phyloP scores from a whole-genome alignment of 2,329 filamentous ascomycete species.

The Corinectria fuckeliana region DNA sequence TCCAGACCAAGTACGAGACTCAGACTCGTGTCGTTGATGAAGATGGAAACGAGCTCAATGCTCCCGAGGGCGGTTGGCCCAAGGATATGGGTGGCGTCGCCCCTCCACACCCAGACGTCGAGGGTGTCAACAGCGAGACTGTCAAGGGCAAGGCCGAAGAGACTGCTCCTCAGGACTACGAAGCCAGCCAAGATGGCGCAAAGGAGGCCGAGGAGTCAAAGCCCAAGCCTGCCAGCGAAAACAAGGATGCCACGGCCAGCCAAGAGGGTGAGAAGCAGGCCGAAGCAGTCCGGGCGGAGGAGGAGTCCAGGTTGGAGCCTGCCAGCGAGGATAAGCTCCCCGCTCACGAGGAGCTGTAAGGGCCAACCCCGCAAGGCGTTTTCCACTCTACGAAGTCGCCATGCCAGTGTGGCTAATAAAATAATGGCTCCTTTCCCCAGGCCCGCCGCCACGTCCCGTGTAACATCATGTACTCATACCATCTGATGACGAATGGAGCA shows the following conservation, averaged over 20 bases:
- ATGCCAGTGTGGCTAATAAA: conserved; percentile 3
- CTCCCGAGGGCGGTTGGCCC: conserved; percentile 49
- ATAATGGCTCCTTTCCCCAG: background rate
- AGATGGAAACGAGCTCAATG: conserved; percentile 75
- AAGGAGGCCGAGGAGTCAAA: conserved; percentile 61
- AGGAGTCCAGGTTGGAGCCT: conserved; percentile 63
- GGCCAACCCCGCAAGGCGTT: background rate
- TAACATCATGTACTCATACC: conserved; percentile 39
- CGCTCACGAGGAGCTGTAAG: conserved; percentile 17
- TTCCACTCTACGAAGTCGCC: background rate
- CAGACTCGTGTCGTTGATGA: conserved; percentile 83
- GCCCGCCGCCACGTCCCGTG: conserved; percentile 18
- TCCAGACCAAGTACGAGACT: conserved; percentile 97
- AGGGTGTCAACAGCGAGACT: conserved; percentile 67
- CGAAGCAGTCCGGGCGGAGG: conserved; percentile 46
- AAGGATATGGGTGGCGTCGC: conserved; percentile 53
- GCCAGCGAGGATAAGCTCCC: conserved; percentile 65
- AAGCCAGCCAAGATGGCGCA: conserved; percentile 64
- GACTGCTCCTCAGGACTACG: conserved; percentile 47
- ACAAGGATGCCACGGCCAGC: conserved; percentile 60
- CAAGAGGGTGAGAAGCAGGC: conserved; percentile 42
- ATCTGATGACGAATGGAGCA: conserved; percentile 34
- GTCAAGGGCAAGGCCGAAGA: conserved; percentile 47
- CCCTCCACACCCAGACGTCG: conserved; percentile 66
- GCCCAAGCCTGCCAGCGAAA: conserved; percentile 69